These are phyloP conservation scores for Thalassiosira exigua DNA, from an alignment of 352 stramenopile genomes.

Conservation along the genomic window DNA sequence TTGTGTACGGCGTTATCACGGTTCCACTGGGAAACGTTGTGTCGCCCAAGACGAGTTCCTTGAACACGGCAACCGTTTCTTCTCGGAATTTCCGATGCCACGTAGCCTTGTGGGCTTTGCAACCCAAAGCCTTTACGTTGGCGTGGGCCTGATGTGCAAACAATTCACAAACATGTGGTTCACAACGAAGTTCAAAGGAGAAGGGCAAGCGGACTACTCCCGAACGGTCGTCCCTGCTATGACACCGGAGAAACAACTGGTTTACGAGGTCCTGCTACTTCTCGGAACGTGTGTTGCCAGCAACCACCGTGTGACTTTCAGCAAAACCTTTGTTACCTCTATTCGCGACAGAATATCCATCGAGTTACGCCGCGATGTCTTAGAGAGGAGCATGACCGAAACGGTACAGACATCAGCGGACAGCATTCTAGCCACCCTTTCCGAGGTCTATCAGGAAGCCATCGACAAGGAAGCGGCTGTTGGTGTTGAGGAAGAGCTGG, in stretches of 20 bases:
- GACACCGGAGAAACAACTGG: not conserved
- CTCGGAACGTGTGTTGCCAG: not conserved
- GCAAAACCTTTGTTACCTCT: not conserved
- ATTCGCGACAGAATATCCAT: no score
- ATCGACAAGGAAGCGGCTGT: no score
- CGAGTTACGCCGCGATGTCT: no score
- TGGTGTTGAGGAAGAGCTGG: no score
- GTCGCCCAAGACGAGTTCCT: not conserved
- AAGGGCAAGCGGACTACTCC: no score
- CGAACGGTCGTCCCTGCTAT: no score
- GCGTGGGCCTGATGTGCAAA: constrained; percentile 1
- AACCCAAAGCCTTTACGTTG: not conserved
- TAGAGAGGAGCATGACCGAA: no score
- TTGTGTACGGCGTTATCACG: not conserved
- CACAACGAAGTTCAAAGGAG: not conserved
- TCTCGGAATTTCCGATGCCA: constrained; percentile 1
- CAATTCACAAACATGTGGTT: constrained; percentile 1
- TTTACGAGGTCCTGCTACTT: not conserved
- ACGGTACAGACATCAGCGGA: no score
- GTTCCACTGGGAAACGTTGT: not conserved
- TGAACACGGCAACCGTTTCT: constrained; percentile 1
- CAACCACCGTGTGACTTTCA: not conserved
- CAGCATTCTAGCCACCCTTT: no score
- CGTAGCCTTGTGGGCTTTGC: not conserved
- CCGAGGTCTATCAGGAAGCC: no score